Evolutionary conservation across 1,139 yeast genomes (phyloP).

Genomic region (Petasospora fabianii): DNA sequence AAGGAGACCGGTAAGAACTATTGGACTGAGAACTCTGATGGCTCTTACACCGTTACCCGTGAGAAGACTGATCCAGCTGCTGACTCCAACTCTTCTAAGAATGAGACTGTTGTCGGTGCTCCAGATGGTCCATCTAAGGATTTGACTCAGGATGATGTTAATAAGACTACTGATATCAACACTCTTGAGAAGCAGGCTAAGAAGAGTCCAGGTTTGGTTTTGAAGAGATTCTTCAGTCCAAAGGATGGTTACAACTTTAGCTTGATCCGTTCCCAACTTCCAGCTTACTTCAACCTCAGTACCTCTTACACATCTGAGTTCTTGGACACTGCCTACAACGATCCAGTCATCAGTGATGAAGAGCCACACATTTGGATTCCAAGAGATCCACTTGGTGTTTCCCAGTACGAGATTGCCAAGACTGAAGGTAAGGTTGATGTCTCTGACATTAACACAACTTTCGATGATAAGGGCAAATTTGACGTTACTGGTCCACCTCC

Average conservation of each 20-base stretch:
- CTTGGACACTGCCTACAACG: constrained; percentile 51
- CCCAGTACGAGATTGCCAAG: constrained; percentile 54
- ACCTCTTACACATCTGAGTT: constrained; percentile 33
- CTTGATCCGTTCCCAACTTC: constrained; percentile 31
- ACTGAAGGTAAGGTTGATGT: constrained; percentile 56
- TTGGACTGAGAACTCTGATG: constrained; percentile 5
- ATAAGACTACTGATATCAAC: constrained; percentile 16
- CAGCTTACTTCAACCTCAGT: constrained; percentile 33
- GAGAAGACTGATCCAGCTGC: constrained; percentile 5
- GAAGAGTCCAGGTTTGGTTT: constrained; percentile 22
- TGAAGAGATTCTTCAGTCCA: constrained; percentile 35
- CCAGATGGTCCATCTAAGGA: constrained; percentile 9
- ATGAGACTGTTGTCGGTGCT: constrained; percentile 22
- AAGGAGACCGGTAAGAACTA: constrained; percentile 45
- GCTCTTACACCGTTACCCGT: constrained; percentile 7
- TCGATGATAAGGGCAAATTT: constrained; percentile 34
- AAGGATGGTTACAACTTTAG: constrained; percentile 32
- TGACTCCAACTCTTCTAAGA: constrained; percentile 25
- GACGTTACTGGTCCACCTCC: constrained; percentile 66
- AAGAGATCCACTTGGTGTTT: constrained; percentile 64
- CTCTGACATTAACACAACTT: constrained; percentile 38
- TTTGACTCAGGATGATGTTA: constrained; percentile 15
- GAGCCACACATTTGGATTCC: constrained; percentile 72
- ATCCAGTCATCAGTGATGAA: constrained; percentile 57
- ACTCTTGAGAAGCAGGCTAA: constrained; percentile 15